These are phyloP conservation scores for Inga oerstediana DNA, from an alignment of 306 rosid species.

Conservation along the genomic window DNA sequence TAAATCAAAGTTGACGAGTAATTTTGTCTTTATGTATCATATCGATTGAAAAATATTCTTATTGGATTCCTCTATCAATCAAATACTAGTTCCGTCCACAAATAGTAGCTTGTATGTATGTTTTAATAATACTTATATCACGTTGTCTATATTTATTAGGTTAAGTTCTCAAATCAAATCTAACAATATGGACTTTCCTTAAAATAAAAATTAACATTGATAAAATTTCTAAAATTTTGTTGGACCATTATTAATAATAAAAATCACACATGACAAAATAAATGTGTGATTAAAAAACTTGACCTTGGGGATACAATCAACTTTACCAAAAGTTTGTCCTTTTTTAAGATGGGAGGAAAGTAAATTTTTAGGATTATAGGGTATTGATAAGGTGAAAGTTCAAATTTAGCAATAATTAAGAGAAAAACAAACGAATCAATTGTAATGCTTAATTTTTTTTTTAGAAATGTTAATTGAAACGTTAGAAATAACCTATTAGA, in stretches of 20 bases:
- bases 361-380: not conserved
- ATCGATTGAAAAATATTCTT: not conserved
- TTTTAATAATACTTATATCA: too few species aligned
- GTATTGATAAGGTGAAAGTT: not conserved
- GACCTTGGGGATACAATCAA: too few species aligned
- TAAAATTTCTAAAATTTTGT: too few species aligned
- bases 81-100: not conserved
- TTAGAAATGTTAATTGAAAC: not conserved
- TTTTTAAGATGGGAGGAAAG: not conserved
- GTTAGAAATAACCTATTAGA: not conserved
- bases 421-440: not conserved
- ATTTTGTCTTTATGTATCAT: not conserved
- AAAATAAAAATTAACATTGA: too few species aligned
- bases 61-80: not conserved
- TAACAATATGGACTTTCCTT: too few species aligned
- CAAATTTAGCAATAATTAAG: not conserved
- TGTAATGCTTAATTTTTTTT: not conserved
- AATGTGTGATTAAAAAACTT: too few species aligned
- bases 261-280: too few species aligned
- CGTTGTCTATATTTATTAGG: too few species aligned
- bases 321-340: too few species aligned
- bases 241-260: too few species aligned
- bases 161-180: too few species aligned
- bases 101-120: too few species aligned
- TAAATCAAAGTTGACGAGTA: not conserved